Evolutionary conservation across 2,329 filamentous ascomycete species (phyloP).

Genomic region (Drechslerella dactyloides): DNA sequence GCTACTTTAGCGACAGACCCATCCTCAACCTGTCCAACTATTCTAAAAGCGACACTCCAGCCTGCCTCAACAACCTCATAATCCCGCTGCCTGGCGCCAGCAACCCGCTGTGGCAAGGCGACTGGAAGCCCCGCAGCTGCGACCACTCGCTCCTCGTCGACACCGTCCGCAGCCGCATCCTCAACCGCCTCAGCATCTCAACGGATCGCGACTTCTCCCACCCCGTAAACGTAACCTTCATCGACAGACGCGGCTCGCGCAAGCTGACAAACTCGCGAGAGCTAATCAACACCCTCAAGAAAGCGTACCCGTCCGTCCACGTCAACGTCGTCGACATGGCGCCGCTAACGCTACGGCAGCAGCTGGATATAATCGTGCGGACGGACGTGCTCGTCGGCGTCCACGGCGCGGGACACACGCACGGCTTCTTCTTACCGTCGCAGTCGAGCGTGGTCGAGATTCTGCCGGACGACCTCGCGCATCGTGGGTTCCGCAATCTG

Average conservation of each 20-base stretch:
- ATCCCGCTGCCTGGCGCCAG: slow-evolving; percentile 59
- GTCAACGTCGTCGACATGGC: slow-evolving; percentile 59
- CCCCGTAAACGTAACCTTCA: slow-evolving; percentile 57
- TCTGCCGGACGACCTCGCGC: slow-evolving; percentile 57
- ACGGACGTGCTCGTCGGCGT: slow-evolving; percentile 61
- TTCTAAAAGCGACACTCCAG: slow-evolving; percentile 11
- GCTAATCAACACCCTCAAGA: slow-evolving; percentile 55
- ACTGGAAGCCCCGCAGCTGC: slow-evolving; percentile 58
- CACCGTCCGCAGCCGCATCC: slow-evolving; percentile 54
- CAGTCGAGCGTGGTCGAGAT: slow-evolving; percentile 59
- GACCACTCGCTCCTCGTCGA: slow-evolving; percentile 56
- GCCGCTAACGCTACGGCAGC: slow-evolving; percentile 57
- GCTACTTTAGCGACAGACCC: slow-evolving; percentile 56
- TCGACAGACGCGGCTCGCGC: slow-evolving; percentile 57
- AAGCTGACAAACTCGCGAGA: slow-evolving; percentile 55
- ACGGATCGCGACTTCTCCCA: slow-evolving; percentile 8
- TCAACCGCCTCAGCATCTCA: slow-evolving; percentile 37
- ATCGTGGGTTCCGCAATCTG: slow-evolving; percentile 60
- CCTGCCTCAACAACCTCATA: slow-evolving; percentile 56
- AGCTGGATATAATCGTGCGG: slow-evolving; percentile 57
- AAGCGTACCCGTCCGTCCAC: slow-evolving; percentile 54
- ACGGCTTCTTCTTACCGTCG: slow-evolving; percentile 54
- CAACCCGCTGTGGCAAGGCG: slow-evolving; percentile 60
- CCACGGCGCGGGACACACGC: slow-evolving; percentile 61
- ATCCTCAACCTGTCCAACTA: slow-evolving; percentile 56